These are phyloP conservation scores for Phytophthora macrochlamydospora DNA, from an alignment of 352 stramenopile species.

Conservation along the genomic window DNA sequence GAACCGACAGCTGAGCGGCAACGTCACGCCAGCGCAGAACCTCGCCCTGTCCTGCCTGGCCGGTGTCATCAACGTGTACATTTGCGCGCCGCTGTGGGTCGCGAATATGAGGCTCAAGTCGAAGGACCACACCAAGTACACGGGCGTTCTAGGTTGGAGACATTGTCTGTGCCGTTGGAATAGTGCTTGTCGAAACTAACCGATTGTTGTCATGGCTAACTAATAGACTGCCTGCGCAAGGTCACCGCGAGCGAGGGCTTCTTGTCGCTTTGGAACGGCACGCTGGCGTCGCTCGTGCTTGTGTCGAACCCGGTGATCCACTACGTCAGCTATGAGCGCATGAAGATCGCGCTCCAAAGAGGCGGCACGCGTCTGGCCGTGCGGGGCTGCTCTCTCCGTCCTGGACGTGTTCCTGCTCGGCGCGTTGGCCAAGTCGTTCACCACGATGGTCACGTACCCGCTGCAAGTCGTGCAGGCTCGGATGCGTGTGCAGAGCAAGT, in stretches of 20 bases:
- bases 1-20: slow-evolving; percentile 34
- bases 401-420: slow-evolving; percentile 92
- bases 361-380: slow-evolving; percentile 21
- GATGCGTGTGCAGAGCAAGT: slow-evolving; percentile 77
- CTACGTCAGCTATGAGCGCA: slow-evolving; percentile 94
- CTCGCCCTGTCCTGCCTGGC: slow-evolving; percentile 69
- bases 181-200: neutral
- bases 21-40: slow-evolving; percentile 63
- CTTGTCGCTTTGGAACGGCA: slow-evolving; percentile 92
- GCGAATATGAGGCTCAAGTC: slow-evolving; percentile 93
- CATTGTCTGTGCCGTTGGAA: slow-evolving; percentile 22
- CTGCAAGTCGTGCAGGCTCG: slow-evolving; percentile 93
- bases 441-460: slow-evolving; percentile 94
- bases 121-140: slow-evolving; percentile 73
- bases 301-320: slow-evolving; percentile 97
- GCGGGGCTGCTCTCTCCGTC: slow-evolving; percentile 48
- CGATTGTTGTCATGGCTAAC: neutral
- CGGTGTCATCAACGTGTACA: slow-evolving; percentile 89
- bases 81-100: slow-evolving; percentile 92
- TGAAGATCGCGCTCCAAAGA: slow-evolving; percentile 81
- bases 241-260: slow-evolving; percentile 79
- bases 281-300: slow-evolving; percentile 90
- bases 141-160: slow-evolving; percentile 38
- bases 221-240: slow-evolving; percentile 55
- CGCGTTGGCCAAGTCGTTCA: slow-evolving; percentile 91